These are phyloP conservation scores for Candida sithepensis DNA, from an alignment of 805 yeast species.

Conservation along the genomic window DNA sequence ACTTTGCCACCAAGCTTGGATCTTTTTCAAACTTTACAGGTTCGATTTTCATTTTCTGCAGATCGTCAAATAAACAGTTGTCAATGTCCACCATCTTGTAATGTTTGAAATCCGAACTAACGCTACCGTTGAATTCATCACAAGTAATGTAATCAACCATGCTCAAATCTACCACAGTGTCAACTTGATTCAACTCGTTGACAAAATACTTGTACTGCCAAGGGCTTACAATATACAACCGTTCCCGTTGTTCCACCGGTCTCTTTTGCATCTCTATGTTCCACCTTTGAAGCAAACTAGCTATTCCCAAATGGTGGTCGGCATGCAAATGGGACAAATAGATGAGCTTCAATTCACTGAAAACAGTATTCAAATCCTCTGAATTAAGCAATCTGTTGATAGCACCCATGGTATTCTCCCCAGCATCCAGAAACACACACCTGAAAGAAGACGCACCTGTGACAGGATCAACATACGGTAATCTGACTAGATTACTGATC, in stretches of 20 bases:
- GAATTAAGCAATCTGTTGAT: conserved; percentile 59
- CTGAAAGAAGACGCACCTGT: conserved; percentile 24
- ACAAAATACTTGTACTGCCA: conserved; percentile 68
- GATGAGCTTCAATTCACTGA: conserved; percentile 61
- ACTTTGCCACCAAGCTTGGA: conserved; percentile 6
- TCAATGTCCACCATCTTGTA: conserved; percentile 27
- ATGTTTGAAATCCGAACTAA: conserved; percentile 7
- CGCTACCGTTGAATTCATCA: conserved; percentile 29
- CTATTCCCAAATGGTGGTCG: conserved; percentile 89
- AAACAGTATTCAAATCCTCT: conserved; percentile 36
- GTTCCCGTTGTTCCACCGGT: conserved; percentile 30
- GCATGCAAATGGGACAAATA: conserved; percentile 92
- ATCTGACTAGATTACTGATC: conserved; percentile 68
- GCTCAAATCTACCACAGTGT: conserved; percentile 14
- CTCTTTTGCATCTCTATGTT: conserved; percentile 33
- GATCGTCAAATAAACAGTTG: conserved; percentile 18
- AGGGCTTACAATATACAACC: conserved; percentile 65
- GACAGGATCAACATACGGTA: conserved; percentile 44
- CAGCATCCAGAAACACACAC: conserved; percentile 79
- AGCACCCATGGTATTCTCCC: conserved; percentile 85
- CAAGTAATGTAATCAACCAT: conserved; percentile 22
- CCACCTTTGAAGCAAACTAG: conserved; percentile 72
- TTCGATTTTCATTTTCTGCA: conserved; percentile 5
- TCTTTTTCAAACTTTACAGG: conserved; percentile 3
- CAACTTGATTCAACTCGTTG: conserved; percentile 52